phyloP scores from a whole-genome alignment of 2,329 filamentous ascomycete species.

The Verticillium albo-atrum region DNA sequence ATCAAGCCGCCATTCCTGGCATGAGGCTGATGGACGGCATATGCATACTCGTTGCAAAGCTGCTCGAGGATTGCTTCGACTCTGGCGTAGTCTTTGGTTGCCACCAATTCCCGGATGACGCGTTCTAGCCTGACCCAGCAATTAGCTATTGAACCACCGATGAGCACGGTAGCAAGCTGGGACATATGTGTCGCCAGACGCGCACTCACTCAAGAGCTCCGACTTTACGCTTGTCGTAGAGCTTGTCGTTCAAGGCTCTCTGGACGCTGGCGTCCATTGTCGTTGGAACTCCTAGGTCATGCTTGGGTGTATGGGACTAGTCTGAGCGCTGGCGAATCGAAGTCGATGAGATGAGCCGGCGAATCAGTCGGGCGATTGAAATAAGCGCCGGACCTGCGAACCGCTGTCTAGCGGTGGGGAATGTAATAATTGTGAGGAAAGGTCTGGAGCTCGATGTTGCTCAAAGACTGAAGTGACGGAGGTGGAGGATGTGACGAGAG shows the following conservation, averaged over 20 bases:
- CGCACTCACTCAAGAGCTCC: conserved; percentile 84
- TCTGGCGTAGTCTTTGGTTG: conserved; percentile 69
- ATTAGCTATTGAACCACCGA: not conserved
- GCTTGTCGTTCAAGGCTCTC: conserved; percentile 91
- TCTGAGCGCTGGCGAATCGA: not conserved
- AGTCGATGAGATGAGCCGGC: not conserved
- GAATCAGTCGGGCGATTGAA: not conserved
- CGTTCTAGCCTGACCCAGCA: conserved; percentile 67
- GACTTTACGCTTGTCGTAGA: conserved; percentile 96
- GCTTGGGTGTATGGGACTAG: not conserved
- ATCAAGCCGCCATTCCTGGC: conserved; percentile 95
- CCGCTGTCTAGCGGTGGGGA: not conserved
- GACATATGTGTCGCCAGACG: not conserved
- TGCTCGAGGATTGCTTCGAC: conserved; percentile 90
- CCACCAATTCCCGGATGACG: conserved; percentile 79
- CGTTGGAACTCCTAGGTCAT: not conserved
- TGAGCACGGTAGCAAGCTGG: not conserved
- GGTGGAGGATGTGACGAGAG: not conserved
- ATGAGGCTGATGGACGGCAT: conserved; percentile 94
- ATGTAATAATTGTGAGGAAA: not conserved
- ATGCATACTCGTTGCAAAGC: conserved; percentile 95
- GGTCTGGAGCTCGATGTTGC: not conserved
- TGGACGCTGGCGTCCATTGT: conserved; percentile 85
- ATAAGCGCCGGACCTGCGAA: not conserved
- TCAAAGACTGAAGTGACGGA: not conserved